phyloP scores from a whole-genome alignment of 2,329 filamentous ascomycete genomes.

The Sporothrix variecibatus region DNA sequence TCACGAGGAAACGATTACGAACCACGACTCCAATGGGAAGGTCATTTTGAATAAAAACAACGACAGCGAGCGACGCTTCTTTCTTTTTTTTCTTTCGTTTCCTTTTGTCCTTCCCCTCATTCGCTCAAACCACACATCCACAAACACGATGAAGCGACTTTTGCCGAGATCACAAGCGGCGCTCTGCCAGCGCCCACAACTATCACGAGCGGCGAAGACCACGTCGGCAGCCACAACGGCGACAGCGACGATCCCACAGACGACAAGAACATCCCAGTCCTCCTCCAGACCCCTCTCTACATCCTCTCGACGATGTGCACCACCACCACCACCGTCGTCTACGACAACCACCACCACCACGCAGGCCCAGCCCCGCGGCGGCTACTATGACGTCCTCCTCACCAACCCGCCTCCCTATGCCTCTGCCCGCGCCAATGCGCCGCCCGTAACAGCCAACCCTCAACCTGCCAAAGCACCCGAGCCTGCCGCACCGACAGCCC shows the following conservation, averaged over 20 bases:
- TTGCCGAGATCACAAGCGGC: constrained; percentile 38
- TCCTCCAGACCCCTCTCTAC: not conserved
- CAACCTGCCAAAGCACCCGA: constrained; percentile 17
- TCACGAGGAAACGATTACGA: not conserved
- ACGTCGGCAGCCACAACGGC: not conserved
- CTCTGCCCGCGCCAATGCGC: constrained; percentile 47
- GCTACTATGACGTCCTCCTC: constrained; percentile 62
- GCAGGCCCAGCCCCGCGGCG: constrained; percentile 56
- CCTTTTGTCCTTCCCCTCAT: not conserved
- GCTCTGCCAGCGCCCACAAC: constrained; percentile 29
- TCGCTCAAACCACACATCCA: not conserved
- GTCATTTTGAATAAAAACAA: not conserved
- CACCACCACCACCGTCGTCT: not conserved
- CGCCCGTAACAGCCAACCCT: constrained; percentile 43
- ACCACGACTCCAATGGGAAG: not conserved
- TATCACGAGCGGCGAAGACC: not conserved
- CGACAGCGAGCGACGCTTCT: not conserved
- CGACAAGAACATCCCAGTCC: not conserved
- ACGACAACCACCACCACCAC: constrained; percentile 27
- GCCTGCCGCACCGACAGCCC: constrained; percentile 23
- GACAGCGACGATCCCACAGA: not conserved
- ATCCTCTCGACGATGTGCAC: not conserved
- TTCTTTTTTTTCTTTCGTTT: not conserved
- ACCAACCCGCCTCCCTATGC: constrained; percentile 47
- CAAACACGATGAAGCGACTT: constrained; percentile 31